A percentile compares a stretch with the other conserved stretches of the same genome.
Evolutionary conservation across 108 stramenopile genomes (phyloP).

Genomic region (Skeletonema menzelii): DNA sequence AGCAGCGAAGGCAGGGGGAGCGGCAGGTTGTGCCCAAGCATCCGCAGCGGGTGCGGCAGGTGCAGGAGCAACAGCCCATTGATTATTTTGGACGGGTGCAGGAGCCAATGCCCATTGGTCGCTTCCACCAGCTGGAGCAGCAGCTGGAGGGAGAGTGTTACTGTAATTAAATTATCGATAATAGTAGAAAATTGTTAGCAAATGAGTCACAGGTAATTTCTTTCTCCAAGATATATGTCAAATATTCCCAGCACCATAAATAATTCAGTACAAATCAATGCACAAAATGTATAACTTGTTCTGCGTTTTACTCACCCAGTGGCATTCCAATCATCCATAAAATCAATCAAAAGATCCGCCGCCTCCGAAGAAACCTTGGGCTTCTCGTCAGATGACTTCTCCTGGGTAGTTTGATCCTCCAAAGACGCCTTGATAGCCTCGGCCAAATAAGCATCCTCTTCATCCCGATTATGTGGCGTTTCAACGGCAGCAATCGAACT

Average conservation of each 20-base stretch:
- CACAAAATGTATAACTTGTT: neutral
- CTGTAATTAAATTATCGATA: neutral
- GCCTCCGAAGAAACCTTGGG: constrained; percentile 38
- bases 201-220: neutral
- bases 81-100: constrained; percentile 38
- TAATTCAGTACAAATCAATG: neutral
- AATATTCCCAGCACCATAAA: neutral
- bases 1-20: constrained; percentile 14
- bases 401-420: constrained; percentile 30
- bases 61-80: constrained; percentile 39
- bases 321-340: constrained; percentile 54
- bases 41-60: constrained; percentile 13
- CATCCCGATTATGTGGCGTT: constrained; percentile 84
- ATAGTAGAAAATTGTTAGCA: neutral
- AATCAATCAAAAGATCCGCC: constrained; percentile 63
- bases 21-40: constrained; percentile 25
- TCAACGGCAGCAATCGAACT: constrained; percentile 64
- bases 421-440: constrained; percentile 85
- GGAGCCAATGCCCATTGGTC: constrained; percentile 48
- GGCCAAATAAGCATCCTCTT: constrained; percentile 83
- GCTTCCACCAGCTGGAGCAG: constrained; percentile 14
- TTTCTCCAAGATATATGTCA: neutral
- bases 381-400: constrained; percentile 17
- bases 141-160: constrained; percentile 38
- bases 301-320: constrained; percentile 20